Evolutionary conservation across 2,329 filamentous ascomycete genomes (phyloP), one percentile per base, ranked within the genome.

Genomic region (Didymellaceae sp.): DNA sequence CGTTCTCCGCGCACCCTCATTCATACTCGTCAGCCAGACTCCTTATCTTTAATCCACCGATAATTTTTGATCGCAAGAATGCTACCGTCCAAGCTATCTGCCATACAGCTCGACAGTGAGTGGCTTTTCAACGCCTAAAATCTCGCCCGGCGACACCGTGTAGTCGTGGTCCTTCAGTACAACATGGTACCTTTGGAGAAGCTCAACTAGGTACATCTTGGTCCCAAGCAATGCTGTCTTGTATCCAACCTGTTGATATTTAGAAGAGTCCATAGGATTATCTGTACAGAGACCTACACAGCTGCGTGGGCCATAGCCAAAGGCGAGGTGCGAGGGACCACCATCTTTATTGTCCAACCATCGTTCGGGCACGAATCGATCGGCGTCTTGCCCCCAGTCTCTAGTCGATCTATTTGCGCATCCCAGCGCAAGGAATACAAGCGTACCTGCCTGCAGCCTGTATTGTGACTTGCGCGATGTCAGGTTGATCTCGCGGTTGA

Each of bases 151-250:
- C 8, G 37, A 40, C n/a, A 28, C 37, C 14, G 13, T 40, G 24
- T 40, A 40, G 37, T 40, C 24, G 20, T 40, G 37, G 5, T 40
- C 10, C 16, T 8, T 40, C 37, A 40, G 37, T 20, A 11, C 37
- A 13, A 40, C 6, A 11, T 7, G 24, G 16, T 40, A 40, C 10
- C 5, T 40, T 20, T 25, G 37, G n/a, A 30, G 37, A 20, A 40
- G 37, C 18, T 10, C 14, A 20, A 40, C 14, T 2, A 40, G 11
- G 14, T 28, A 40, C 16, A 28, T 40, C 37, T 40, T 40, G 2
- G 24, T 40, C n/a, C 37, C 37, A n/a, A 40, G 11, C 9, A 40
- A n/a, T 20, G 37, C 37, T 3, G 37, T 28, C 22, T 28, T 40
- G 11, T 28, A 40, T 4, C 37, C 37, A 4, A 40, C 37, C 37